phyloP scores from a whole-genome alignment of 1,284 basidiomycete genomes.

The Ceratobasidium sp. region DNA sequence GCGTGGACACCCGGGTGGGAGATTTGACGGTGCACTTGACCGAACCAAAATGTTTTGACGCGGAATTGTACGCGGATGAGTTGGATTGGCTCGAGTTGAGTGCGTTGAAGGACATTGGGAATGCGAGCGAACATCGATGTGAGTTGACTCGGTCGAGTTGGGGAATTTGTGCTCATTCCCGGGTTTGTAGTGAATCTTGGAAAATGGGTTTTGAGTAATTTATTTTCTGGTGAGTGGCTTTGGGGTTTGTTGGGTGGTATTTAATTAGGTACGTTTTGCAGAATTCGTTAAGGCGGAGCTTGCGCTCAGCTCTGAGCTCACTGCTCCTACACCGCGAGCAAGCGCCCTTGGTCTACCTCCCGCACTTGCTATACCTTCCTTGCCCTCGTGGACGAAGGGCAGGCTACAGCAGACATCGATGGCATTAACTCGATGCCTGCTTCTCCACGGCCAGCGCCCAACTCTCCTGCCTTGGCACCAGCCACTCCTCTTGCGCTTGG shows the following conservation, averaged over 20 bases:
- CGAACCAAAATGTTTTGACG: conserved; percentile 84
- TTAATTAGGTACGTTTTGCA: not conserved
- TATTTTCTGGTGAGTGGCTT: conserved; percentile 60
- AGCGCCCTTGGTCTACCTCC: conserved; percentile 1
- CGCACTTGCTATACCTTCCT: conserved; percentile 6
- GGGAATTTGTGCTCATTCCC: conserved; percentile 43
- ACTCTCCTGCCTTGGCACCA: not conserved
- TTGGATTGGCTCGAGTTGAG: conserved; percentile 67
- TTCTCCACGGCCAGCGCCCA: not conserved
- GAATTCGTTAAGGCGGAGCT: conserved; percentile 39
- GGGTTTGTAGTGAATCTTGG: conserved; percentile 72
- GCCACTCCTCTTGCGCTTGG: conserved; percentile 16
- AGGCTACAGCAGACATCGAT: not conserved
- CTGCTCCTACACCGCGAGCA: conserved; percentile 22
- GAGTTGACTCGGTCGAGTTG: conserved; percentile 48
- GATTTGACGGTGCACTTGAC: conserved; percentile 87
- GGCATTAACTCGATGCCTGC: conserved; percentile 28
- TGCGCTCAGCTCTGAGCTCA: conserved; percentile 18
- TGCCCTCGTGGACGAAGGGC: conserved; percentile 19
- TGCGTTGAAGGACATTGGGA: conserved; percentile 58
- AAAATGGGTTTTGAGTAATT: conserved; percentile 77
- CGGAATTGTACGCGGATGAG: conserved; percentile 95
- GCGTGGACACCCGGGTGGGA: conserved; percentile 88
- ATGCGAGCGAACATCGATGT: conserved; percentile 72
- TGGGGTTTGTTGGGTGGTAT: not conserved